Base-by-base conservation (phyloP, 192 early-diverging fungal genomes). In the Rhizophagus clarus region DNA sequence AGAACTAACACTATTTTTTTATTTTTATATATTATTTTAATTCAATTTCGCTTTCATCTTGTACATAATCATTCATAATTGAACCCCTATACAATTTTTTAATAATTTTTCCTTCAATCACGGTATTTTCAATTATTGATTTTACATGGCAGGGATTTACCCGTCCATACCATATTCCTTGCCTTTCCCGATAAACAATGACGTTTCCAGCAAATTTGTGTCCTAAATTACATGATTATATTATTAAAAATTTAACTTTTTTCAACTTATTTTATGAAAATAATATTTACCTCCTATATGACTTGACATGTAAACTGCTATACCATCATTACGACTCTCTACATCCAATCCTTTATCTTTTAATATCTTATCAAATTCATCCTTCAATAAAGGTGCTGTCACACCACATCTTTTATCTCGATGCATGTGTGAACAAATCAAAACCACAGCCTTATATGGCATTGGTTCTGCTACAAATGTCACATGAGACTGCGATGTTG, bases 191-290 rank as follows among this genome's bases (percentile, higher is more conserved):
- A 81, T 89, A 87, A 45, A 88, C 82, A 66, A 91, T 89, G 5
- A 89, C 82, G 45, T 91, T 91, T 4, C 90, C 90, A 10, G 90
- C 90, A 81, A 87, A 91, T 81, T 89, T 91, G 82, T 91, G 90
- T 42, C 89, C 86, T 87, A 70, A 42, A 31, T 32, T 26, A 64
- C 22, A n/a, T 42, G 15, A 3, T 72, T 17, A n/a, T 17, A 60
- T 6, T 20, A 24, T 51, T 31, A 74, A 68, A 2, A 69, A 49
- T 29, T 45, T 26, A 20, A 62, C 32, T 22, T 28, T 62, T 60
- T 74, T 31, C 26, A 5, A 0, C 34, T 32, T 51, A 24, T 10
- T 15, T 12, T 69, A 61, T 37, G 9, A 76, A 29, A 81, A 81
- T 32, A 72, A 63, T 26, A 45, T 72, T 82, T 80, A 87, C 87